Base-by-base conservation (phyloP, 768 basidiomycete species). In the Agrocybe praecox region DNA sequence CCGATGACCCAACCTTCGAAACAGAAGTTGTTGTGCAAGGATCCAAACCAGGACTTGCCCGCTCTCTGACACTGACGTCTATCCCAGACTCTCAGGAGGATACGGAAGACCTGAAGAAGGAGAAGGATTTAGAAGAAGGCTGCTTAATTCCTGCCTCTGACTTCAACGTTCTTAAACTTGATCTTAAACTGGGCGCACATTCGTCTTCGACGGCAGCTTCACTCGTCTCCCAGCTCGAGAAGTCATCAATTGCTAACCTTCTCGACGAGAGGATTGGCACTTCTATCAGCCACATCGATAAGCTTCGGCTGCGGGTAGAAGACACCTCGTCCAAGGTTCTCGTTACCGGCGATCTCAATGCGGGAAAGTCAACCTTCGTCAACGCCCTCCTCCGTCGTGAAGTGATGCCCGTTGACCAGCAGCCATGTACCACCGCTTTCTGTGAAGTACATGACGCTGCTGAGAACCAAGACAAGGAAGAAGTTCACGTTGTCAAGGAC, bases 321-420 rank as follows among this genome's bases (percentile, higher is more conserved):
- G 96, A 98, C 71, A 94, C 88, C 6, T 90, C 93, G 1, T 96
- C 94, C 66, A 94, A 97, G 71, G 94, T 99, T 49, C 86, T 99
- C 61, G 94, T 99, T 56, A 98, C 97, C 21, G 97, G 97, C 58
- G 97, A 99, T 70, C 81, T 99, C 57, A 99, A 99, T 70, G 91
- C 97, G 33, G 97, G 97, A 65, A 99, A 99, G 74, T 97, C 95
- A 18, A 98, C 97, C 0, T 92, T 99, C 69, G 94, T 99, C 69
- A 99, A 99, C 67, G 93, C 96, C 5, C 79, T 99, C 32, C 85
- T 99, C 5, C 81, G 94, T 46, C 83, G 94, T 6, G 86, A 92
- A 67, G 87, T 97, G 44, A 93, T 99, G 90, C 95, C 97, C 8
- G 88, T 96, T 57, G 97, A 99, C 72, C 95, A 99, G 69, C 97